A percentile compares a stretch with the other conserved stretches of the same genome.
These are phyloP conservation scores for Rhodotorula sp. DNA, from an alignment of 1,284 basidiomycete genomes.

Conservation along the genomic window DNA sequence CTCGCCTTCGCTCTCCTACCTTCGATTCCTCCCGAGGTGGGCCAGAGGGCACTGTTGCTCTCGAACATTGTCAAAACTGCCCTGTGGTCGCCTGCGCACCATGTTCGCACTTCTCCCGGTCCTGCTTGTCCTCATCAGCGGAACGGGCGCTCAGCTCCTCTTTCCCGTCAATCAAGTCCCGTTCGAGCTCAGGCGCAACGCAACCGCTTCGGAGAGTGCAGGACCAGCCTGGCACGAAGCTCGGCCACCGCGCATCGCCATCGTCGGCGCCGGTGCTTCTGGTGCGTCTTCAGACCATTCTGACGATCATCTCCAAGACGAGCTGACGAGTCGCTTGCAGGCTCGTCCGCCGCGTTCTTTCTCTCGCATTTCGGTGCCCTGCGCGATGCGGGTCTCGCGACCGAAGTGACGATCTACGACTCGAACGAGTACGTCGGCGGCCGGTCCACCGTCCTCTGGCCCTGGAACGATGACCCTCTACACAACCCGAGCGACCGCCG, in stretches of 20 bases:
- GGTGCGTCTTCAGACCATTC: constrained; percentile 1
- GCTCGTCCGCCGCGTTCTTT: constrained; percentile 44
- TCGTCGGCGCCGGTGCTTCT: constrained; percentile 43
- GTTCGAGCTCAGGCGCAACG: neutral
- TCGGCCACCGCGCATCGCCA: constrained; percentile 31
- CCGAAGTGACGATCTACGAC: constrained; percentile 43
- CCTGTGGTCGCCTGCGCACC: neutral
- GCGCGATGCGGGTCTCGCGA: constrained; percentile 10
- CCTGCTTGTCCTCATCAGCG: neutral
- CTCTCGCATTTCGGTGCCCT: constrained; percentile 29
- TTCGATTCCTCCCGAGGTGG: too few species aligned
- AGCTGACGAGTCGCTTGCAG: constrained; percentile 6
- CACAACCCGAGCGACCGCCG: neutral
- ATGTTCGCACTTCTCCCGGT: neutral
- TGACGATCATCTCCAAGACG: too few species aligned
- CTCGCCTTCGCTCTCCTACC: too few species aligned
- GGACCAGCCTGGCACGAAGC: constrained; percentile 1
- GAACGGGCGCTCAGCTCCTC: constrained; percentile 13
- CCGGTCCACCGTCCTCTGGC: constrained; percentile 41
- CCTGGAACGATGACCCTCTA: constrained; percentile 35
- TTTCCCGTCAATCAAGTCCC: constrained; percentile 25
- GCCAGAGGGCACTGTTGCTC: too few species aligned
- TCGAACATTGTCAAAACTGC: neutral
- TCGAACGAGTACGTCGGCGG: constrained; percentile 40
- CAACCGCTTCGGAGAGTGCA: neutral